Base-by-base conservation (phyloP, 768 basidiomycete genomes). In the Brasilioporus rufonigricans region DNA sequence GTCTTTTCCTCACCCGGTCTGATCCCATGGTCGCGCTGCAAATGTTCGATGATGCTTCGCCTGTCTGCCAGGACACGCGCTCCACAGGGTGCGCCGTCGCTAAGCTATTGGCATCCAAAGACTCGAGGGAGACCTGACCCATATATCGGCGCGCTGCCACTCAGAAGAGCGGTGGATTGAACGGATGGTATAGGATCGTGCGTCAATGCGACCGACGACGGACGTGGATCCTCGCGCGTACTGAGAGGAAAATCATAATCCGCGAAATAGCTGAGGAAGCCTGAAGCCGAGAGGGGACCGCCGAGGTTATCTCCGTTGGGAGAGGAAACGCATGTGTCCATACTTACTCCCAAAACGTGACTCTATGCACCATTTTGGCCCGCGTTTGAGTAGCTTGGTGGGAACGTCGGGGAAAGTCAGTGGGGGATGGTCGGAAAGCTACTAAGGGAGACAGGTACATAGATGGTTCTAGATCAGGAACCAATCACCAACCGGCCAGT, bases 1-100 rank as follows among this genome's bases (percentile, higher is more conserved):
- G 45, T 18, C 11, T 61, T 65, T 5, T 69, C 65, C 3, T 60
- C 57, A 2, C 67, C 61, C 0, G 58, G 26, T 36, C 10, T 48
- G 29, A 68, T 48, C 3, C 46, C 50, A 35, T 68, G 67, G 1
- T 0, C 5, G 0, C 19, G 9, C 1, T 69, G 56, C 1, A 68
- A 16, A 24, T 68, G 66, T 11, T 51, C 47, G 12, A 50, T 14
- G n/a, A 68, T 23, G 43, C 31, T 49, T 0, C 57, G 65, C 44
- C 59, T 69, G 40, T 56, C 47, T 1, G 56, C 31, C 21, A 9
- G 12, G 40, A 66, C 36, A 4, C 0, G 2, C 8, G 0, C 9
- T n/a, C 16, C 35, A 36, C 67, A 69, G 27, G 4, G 27, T 12
- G 1, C 21, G 5, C 58, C 60, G 2, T 54, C 5, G 7, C n/a